A percentile compares a stretch with the other conserved stretches of the same genome.
Conservation (phyloP, 2,329 filamentous ascomycete species). For the Penicillium vulpinum region DNA sequence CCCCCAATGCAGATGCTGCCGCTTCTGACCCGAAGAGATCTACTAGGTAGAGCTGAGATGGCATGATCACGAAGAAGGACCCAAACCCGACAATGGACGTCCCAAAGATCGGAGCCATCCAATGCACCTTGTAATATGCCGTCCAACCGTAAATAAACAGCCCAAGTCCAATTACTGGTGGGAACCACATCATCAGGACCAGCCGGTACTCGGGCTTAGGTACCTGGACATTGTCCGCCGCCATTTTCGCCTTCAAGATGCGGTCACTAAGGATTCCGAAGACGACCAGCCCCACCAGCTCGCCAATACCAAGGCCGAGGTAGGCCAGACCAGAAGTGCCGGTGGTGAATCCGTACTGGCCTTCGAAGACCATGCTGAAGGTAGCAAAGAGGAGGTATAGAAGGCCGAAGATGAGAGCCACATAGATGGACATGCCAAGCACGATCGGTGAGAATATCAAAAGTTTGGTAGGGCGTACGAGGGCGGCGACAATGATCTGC, state of each 20-base stretch:
- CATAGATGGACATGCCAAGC: constrained; percentile 50
- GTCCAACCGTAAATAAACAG: constrained; percentile 11
- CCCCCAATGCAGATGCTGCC: background rate
- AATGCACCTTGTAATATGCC: background rate
- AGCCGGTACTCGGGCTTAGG: background rate
- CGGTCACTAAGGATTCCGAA: background rate
- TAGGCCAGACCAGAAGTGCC: constrained; percentile 47
- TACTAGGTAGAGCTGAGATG: background rate
- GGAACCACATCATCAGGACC: background rate
- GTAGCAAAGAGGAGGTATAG: constrained; percentile 55
- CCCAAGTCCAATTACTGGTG: constrained; percentile 39
- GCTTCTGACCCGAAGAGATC: background rate
- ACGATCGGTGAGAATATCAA: constrained; percentile 53
- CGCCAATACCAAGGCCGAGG: constrained; percentile 31
- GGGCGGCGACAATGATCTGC: constrained; percentile 33
- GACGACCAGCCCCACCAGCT: constrained; percentile 12
- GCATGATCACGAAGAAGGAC: background rate
- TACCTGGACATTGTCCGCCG: background rate
- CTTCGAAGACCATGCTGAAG: constrained; percentile 49
- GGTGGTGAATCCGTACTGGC: constrained; percentile 46
- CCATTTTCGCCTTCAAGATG: background rate
- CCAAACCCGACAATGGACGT: background rate
- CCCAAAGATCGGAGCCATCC: background rate
- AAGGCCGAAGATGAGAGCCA: constrained; percentile 52
- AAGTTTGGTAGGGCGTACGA: constrained; percentile 33